Base-by-base conservation (phyloP, 805 yeast species). In the Kazachstania psychrophila region DNA sequence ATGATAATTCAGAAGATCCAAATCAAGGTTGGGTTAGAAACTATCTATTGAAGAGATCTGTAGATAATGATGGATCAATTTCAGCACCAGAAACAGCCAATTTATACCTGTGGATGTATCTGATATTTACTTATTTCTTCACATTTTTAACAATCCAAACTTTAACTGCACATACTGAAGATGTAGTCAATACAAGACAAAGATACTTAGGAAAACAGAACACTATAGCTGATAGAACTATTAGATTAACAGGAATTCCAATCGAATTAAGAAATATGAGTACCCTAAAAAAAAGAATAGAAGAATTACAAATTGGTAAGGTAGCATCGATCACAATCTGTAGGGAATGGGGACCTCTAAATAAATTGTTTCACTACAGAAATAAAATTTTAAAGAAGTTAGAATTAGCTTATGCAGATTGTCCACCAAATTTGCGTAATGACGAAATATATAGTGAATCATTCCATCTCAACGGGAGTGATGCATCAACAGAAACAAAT, bases 181-280 rank as follows among this genome's bases (percentile, higher is more conserved):
- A 74, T 42, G 84, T 89, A 25, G 84, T 89, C 22, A 63, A 68
- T 34, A 79, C 82, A 46, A 72, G 97, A 43, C 97, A 89, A 60
- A 63, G 62, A 35, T 81, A 83, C 51, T 64, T 89, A 45, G 96
- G 97, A 0, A 73, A 71, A 44, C 96, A 88, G 56, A 81, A 81
- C 54, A 79, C 95, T 8, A 70, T 89, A 40, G 85, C 97, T 0
- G 97, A 89, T 65, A 70, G 95, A 54, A 92, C 97, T 1, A 79
- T 92, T 28, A 66, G 89, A 40, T 57, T 89, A 11, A 77, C 89
- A 25, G 97, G 97, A 0, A 85, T 89, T 4, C 96, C 97, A 0
- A 79, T 83, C 0, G 77, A 78, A 31, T 62, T 88, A 28, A 68
- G 96, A 35, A 78, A 75, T 39, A 87, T 77, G 46, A 68, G 69